Base-by-base conservation (phyloP, 2,329 filamentous ascomycete genomes). In the Trichoderma sp. region DNA sequence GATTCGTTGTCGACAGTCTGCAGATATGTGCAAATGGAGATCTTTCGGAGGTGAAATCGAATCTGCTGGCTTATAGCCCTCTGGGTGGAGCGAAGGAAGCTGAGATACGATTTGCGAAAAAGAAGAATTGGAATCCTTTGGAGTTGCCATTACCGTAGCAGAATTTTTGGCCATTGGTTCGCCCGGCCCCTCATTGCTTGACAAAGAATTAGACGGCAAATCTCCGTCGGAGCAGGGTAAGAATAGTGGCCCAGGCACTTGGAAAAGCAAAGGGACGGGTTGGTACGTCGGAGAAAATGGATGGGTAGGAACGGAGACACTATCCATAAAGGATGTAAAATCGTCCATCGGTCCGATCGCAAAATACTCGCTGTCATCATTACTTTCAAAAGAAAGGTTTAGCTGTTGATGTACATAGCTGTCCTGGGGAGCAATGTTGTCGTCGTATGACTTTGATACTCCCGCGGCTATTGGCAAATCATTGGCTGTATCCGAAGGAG, bases 291-390 rank as follows among this genome's bases (percentile, higher is more conserved):
- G 57, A 43, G 57, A 60, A 14, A 60, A 60, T 43, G 57, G 57
- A 43, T 60, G 57, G 4, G 57, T 60, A 19, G 57, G 57, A 14
- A 60, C 35, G 8, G 57, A 43, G 35, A 60, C 57, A 21, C 35
- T 60, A n/a, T 60, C 57, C 57, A 60, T 60, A n/a, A 60, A 60
- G 19, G 57, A 60, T 4, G 57, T 60, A 29, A 60, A 60, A 29
- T 60, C 57, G 19, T 60, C 35, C 10, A 60, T 14, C 3, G 35
- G n/a, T 13, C 35, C 8, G 19, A 43, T 11, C 6, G 57, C 19
- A 19, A 60, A 27, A n/a, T 11, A 40, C 3, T 60, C 35, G 16
- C 11, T 10, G 29, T 24, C 19, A 43, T 24, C 19, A 16, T 4
- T 6, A 43, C 29, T 8, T 31, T 40, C 35, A 19, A 60, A 27